Conservation (phyloP, 139 green algal genomes). For the Tetradesmus lagerheimii region DNA sequence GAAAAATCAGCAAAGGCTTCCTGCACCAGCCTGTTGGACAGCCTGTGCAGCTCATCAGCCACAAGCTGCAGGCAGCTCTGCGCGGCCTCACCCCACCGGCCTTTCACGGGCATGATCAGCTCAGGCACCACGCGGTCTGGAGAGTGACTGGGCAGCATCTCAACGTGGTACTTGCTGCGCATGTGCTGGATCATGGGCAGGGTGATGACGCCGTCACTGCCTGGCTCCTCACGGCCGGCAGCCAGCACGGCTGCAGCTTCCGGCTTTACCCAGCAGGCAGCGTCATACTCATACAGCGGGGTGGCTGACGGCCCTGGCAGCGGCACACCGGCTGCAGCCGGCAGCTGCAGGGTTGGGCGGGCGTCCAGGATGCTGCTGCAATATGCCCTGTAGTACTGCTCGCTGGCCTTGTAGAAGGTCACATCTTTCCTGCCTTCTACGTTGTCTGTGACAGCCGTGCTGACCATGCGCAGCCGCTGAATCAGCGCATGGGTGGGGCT, state of each 20-base stretch:
- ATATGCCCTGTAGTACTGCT: no score
- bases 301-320: no score
- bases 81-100: neutral
- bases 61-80: neutral
- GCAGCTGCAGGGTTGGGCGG: no score
- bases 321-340: neutral
- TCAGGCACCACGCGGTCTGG: neutral
- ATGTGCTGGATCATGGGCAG: no score
- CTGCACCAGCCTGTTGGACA: neutral
- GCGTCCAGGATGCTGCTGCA: no score
- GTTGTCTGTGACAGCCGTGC: neutral
- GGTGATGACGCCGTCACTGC: no score
- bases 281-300: no score
- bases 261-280: no score
- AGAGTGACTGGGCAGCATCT: neutral
- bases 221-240: no score
- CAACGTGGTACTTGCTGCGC: neutral
- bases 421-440: neutral
- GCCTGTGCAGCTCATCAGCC: neutral
- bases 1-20: slow-evolving; percentile 16
- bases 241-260: no score
- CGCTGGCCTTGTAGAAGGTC: no score
- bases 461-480: neutral
- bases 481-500: neutral
- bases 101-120: neutral